A percentile compares a stretch with the other conserved stretches of the same genome.
Evolutionary conservation across 2,329 filamentous ascomycete species (phyloP).

Genomic region (Elsinoe batatas): DNA sequence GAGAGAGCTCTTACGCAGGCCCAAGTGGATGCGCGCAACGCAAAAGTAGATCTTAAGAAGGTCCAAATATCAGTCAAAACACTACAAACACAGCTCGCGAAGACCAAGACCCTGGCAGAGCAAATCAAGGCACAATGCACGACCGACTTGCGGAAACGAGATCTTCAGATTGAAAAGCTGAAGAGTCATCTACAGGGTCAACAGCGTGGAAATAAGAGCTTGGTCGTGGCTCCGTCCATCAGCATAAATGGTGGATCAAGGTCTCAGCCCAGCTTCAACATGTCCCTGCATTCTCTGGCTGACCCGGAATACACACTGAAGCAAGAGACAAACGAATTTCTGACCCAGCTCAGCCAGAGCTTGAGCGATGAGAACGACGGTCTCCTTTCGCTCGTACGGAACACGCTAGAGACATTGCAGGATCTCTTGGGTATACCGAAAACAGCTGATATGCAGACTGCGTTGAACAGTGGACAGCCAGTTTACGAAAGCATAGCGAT

Average conservation of each 20-base stretch:
- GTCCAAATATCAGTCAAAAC: constrained; percentile 63
- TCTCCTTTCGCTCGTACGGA: constrained; percentile 60
- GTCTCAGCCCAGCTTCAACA: constrained; percentile 40
- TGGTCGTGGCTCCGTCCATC: constrained; percentile 37
- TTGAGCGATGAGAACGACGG: constrained; percentile 89
- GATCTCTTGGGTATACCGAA: constrained; percentile 48
- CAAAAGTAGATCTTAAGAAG: constrained; percentile 74
- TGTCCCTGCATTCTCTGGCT: constrained; percentile 41
- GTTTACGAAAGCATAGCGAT: constrained; percentile 57
- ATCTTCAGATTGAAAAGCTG: constrained; percentile 76
- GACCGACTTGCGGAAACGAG: constrained; percentile 82
- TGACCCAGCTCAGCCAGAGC: constrained; percentile 72
- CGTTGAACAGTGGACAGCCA: constrained; percentile 21
- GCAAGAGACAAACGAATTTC: constrained; percentile 81
- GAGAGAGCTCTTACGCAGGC: constrained; percentile 60
- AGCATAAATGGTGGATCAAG: constrained; percentile 38
- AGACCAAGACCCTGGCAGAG: constrained; percentile 66
- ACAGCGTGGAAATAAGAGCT: constrained; percentile 38
- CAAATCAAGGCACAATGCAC: constrained; percentile 81
- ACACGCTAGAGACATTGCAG: constrained; percentile 61
- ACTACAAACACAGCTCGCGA: constrained; percentile 74
- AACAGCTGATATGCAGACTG: constrained; percentile 22
- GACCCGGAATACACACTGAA: constrained; percentile 59
- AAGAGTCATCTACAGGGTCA: constrained; percentile 74
- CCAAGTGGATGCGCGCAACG: constrained; percentile 60